Base-by-base conservation (phyloP, 805 yeast genomes). In the Candida railenensis region DNA sequence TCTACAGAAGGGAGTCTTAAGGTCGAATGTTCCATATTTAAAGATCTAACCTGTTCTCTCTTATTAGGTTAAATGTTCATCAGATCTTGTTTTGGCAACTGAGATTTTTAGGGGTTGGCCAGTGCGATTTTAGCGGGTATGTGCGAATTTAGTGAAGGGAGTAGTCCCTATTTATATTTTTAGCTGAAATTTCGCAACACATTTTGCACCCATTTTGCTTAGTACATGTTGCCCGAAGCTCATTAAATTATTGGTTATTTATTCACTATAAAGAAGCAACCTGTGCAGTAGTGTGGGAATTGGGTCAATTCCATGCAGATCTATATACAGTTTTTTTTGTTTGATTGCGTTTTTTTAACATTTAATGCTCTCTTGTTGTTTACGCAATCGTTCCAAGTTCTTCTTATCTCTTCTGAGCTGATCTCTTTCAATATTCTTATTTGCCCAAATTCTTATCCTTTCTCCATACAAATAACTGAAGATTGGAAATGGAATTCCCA, bases 401-500 rank as follows among this genome's bases (percentile, higher is more conserved):
- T 41, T 49, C 37, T 53, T 54, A 39, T 63, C 65, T 44, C 65
- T 49, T 45, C 46, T 50, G 16, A 50, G 48, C 48, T 63, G 67
- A 18, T 53, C 48, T 11, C 42, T 44, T 32, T 58, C 68, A 48
- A 65, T 53, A 15, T 61, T 50, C 28, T 50, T 51, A 44, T 66
- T 63, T 30, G 71, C 67, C 71, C 71, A 66, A 12, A 47, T 49
- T 40, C 75, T 52, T 37, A 70, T 56, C 40, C 56, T 50, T 47
- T 69, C 73, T 11, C 75, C 75, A 45, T 67, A 63, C 42, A 57
- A 51, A 45, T 62, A 61, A 49, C 73, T 67, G 36, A 66, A 48
- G 8, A 66, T 53, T 1, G 75, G 75, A 50, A 70, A 69, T 4
- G 74, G 74, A 9, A 67, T 48, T 2, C 75, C 74, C 44, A 70